Base-by-base conservation (phyloP, 2,329 filamentous ascomycete species). In the Penicillium sp. region DNA sequence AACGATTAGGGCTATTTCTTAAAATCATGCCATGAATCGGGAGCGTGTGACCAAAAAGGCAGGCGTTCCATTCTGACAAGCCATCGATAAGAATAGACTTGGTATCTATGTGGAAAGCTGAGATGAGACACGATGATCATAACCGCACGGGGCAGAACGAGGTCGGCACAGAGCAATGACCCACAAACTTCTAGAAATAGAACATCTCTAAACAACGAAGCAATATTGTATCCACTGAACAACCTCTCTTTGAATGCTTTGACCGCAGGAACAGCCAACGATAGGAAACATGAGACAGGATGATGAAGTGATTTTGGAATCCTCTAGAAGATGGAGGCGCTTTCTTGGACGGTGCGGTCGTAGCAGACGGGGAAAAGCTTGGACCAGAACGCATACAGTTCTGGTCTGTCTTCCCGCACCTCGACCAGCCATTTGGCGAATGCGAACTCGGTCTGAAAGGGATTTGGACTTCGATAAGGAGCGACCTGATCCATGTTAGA, bases 301-400 rank as follows among this genome's bases (percentile, higher is more conserved):
- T 47, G 42, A 26, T 13, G 47, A 45, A 14, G 14, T 32, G 18
- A 34, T 39, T 57, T 8, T 9, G 5, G 13, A 44, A 34, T 31
- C 20, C 31, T 14, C 38, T 45, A 70, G 32, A 66, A 62, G 38
- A 69, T 62, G 29, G 54, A 49, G 24, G 67, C 57, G 38, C 66
- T 70, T 60, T 71, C 57, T 22, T 71, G 59, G 8, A 72, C 64
- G 24, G 62, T 66, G 43, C 68, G 66, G 13, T 62, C 63, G 57
- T 72, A 70, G 59, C 71, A 74, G 32, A 73, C 39, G 13, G 68
- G 70, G 56, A 71, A 74, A 46, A 74, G 55, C 48, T 56, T 61
- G 6, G 59, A 65, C 71, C 71, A 73, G 52, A 73, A 73, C 6
- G 24, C 53, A 53, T 64, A 72, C 55, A 68, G 54, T 6, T 56